Evolutionary conservation across 768 basidiomycete genomes (phyloP).

Genomic region (Boletus edulis): DNA sequence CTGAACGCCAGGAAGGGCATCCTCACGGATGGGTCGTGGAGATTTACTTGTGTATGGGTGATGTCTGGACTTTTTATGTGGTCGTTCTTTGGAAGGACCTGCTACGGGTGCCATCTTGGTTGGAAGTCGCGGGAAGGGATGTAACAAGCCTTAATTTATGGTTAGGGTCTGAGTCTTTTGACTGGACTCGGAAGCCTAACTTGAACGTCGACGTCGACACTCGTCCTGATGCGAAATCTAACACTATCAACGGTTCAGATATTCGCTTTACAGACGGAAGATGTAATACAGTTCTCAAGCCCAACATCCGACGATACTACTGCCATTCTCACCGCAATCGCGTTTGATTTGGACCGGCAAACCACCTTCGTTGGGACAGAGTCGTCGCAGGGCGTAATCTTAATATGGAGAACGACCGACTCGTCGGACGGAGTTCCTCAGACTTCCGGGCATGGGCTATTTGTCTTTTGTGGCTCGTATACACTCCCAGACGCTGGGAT

Average conservation of each 20-base stretch:
- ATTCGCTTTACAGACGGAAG: conserved; percentile 15
- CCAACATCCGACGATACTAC: conserved; percentile 20
- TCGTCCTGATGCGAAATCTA: conserved; percentile 53
- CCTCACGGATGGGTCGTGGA: conserved; percentile 8
- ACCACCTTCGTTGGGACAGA: conserved; percentile 59
- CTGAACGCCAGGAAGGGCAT: conserved; percentile 61
- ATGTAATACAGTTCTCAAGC: conserved; percentile 13
- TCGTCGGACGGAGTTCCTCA: conserved; percentile 12
- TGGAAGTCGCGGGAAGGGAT: not conserved
- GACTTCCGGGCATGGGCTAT: conserved; percentile 2
- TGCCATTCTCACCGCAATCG: conserved; percentile 42
- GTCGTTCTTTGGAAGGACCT: conserved; percentile 14
- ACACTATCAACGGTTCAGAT: conserved; percentile 36
- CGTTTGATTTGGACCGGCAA: conserved; percentile 65
- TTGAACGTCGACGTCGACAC: not conserved
- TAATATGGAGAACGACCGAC: conserved; percentile 49
- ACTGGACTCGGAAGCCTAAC: no score
- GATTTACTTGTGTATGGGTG: conserved; percentile 13
- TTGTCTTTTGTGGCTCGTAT: conserved; percentile 26
- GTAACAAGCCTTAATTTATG: conserved; percentile 2
- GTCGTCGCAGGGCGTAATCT: conserved; percentile 53
- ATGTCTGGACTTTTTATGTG: conserved; percentile 10
- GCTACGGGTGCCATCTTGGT: not conserved
- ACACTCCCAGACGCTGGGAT: conserved; percentile 39
- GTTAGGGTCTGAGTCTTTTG: conserved; percentile 19